phyloP scores from a whole-genome alignment of 768 basidiomycete genomes.

The Suillus occidentalis region DNA sequence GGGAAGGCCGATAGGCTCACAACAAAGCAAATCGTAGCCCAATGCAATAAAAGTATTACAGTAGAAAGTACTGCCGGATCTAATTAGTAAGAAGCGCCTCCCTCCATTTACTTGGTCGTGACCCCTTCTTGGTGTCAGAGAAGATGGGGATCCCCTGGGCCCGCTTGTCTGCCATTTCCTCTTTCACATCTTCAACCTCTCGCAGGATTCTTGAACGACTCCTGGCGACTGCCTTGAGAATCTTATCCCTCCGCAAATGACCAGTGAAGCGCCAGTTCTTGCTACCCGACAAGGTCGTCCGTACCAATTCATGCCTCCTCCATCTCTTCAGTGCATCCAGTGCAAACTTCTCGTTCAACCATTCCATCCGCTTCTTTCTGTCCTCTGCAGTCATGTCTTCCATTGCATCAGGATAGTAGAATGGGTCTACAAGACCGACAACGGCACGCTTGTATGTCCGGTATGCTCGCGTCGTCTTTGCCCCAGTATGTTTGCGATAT shows the following conservation, averaged over 20 bases:
- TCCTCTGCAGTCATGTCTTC: slow-evolving; percentile 73
- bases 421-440: slow-evolving; percentile 88
- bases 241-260: slow-evolving; percentile 46
- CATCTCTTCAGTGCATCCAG: slow-evolving; percentile 36
- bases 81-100: neutral
- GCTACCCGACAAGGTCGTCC: slow-evolving; percentile 36
- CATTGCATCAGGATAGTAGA: slow-evolving; percentile 83
- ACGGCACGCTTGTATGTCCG: slow-evolving; percentile 88
- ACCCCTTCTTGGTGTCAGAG: slow-evolving; percentile 13
- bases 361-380: slow-evolving; percentile 53
- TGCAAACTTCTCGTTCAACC: slow-evolving; percentile 63
- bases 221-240: slow-evolving; percentile 49
- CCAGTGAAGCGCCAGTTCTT: slow-evolving; percentile 40
- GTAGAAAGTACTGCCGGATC: neutral
- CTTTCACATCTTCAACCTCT: slow-evolving; percentile 38
- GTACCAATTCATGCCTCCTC: slow-evolving; percentile 34
- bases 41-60: neutral
- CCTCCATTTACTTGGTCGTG: neutral
- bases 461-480: slow-evolving; percentile 34
- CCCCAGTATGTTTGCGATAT: slow-evolving; percentile 28
- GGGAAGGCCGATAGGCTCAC: neutral
- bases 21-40: neutral
- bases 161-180: slow-evolving; percentile 27
- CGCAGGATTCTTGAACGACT: slow-evolving; percentile 44
- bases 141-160: slow-evolving; percentile 24